Percentiles rank a stretch among this genome's conserved stretches.
Conservation (phyloP, 345 rosid genomes). For the Laguncularia racemosa region DNA sequence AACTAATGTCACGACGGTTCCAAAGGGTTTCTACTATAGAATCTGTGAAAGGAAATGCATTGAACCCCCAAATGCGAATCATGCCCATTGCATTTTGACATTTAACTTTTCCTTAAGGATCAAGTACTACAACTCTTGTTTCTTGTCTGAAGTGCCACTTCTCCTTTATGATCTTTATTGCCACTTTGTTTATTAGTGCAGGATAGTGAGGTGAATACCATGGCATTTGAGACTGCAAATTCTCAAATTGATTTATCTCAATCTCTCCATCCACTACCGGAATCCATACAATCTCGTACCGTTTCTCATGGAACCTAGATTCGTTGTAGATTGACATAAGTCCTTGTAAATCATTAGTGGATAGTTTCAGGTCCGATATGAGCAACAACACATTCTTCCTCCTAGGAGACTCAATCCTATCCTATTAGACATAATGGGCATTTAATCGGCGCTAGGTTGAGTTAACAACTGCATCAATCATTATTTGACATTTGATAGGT, state of each 20-base stretch:
- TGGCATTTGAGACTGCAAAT: not conserved
- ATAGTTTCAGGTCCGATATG: too few species aligned
- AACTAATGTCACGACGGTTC: not conserved
- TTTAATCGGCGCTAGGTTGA: too few species aligned
- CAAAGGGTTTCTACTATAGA: not conserved
- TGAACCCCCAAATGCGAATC: not conserved
- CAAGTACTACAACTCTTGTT: not conserved
- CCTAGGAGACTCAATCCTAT: too few species aligned
- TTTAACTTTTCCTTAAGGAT: not conserved
- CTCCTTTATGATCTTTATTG: not conserved
- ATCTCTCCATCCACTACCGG: not conserved
- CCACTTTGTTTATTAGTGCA: not conserved
- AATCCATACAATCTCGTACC: conserved; percentile 4
- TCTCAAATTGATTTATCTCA: not conserved
- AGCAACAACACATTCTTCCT: too few species aligned
- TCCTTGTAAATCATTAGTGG: too few species aligned
- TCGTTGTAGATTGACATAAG: too few species aligned
- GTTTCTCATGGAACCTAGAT: not conserved
- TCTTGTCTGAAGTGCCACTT: not conserved
- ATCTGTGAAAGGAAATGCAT: not conserved
- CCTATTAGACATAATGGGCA: too few species aligned
- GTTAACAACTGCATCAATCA: too few species aligned
- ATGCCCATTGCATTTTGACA: not conserved
- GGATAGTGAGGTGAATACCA: not conserved
- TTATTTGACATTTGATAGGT: too few species aligned